These are phyloP conservation scores for Alloascoidea hylecoeti DNA, from an alignment of 805 yeast genomes.

Conservation along the genomic window DNA sequence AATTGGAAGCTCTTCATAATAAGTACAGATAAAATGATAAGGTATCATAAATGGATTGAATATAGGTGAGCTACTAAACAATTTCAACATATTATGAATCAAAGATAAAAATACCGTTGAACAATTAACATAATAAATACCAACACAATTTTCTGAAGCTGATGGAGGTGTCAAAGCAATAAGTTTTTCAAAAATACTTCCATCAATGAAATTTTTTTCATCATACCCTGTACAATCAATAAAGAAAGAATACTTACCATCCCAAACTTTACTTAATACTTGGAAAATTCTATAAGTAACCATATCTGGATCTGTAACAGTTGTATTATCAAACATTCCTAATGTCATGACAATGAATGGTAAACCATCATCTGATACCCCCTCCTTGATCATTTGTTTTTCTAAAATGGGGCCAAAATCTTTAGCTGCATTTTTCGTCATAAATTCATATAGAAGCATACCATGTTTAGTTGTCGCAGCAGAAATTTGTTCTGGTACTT, in stretches of 20 bases:
- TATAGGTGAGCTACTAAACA: conserved; percentile 6
- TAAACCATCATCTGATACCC: conserved; percentile 57
- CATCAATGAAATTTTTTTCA: conserved; percentile 13
- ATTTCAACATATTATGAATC: conserved; percentile 12
- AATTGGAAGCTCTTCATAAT: conserved; percentile 25
- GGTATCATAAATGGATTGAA: conserved; percentile 15
- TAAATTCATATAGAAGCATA: conserved; percentile 47
- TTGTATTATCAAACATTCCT: conserved; percentile 21
- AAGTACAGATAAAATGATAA: conserved; percentile 28
- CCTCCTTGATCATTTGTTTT: conserved; percentile 40
- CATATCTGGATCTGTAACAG: conserved; percentile 28
- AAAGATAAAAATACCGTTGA: conserved; percentile 14
- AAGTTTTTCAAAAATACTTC: conserved; percentile 31
- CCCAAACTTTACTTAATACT: conserved; percentile 58
- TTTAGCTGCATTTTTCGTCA: conserved; percentile 49
- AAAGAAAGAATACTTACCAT: conserved; percentile 44
- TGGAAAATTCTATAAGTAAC: conserved; percentile 49
- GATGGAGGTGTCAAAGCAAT: conserved; percentile 10
- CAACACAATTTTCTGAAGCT: conserved; percentile 35
- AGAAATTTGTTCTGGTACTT: neutral
- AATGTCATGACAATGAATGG: conserved; percentile 43
- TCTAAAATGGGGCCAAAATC: conserved; percentile 31
- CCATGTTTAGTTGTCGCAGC: neutral
- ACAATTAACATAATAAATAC: conserved; percentile 33
- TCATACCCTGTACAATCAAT: conserved; percentile 57